phyloP scores from a whole-genome alignment of 371 early-diverging fungal genomes.

The Mucor circinelloides region DNA sequence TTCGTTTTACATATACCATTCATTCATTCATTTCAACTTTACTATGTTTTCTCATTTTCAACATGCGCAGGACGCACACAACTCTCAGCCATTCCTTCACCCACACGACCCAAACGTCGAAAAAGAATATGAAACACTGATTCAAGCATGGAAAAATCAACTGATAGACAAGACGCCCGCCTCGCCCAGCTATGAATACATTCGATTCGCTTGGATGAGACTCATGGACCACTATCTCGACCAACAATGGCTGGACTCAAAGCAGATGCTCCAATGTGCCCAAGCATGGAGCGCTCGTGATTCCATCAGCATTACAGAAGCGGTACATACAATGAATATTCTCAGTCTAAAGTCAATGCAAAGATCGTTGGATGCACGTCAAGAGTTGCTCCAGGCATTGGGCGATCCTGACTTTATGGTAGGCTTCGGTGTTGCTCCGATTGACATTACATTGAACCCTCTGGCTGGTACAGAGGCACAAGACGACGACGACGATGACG shows the following conservation, averaged over 20 bases:
- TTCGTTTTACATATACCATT: background rate
- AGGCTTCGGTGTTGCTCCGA: slow-evolving; percentile 9
- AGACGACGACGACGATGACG: slow-evolving; percentile 3
- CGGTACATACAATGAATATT: slow-evolving; percentile 43
- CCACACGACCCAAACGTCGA: slow-evolving; percentile 30
- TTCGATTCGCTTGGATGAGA: slow-evolving; percentile 28
- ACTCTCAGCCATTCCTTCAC: slow-evolving; percentile 5
- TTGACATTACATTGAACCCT: background rate
- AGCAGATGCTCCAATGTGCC: slow-evolving; percentile 46
- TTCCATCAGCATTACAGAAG: slow-evolving; percentile 27
- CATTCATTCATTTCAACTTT: slow-evolving; percentile 7
- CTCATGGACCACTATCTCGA: slow-evolving; percentile 43
- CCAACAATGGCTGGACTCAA: slow-evolving; percentile 44
- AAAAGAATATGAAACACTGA: slow-evolving; percentile 39
- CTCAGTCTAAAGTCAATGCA: slow-evolving; percentile 42
- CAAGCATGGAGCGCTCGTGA: slow-evolving; percentile 44
- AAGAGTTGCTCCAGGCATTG: slow-evolving; percentile 32
- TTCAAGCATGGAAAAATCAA: slow-evolving; percentile 36
- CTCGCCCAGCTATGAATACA: slow-evolving; percentile 17
- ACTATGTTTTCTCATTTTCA: slow-evolving; percentile 15
- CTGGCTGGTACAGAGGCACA: slow-evolving; percentile 17
- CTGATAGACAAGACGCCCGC: slow-evolving; percentile 20
- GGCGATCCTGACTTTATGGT: slow-evolving; percentile 23
- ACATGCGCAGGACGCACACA: slow-evolving; percentile 21
- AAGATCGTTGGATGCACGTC: slow-evolving; percentile 37